Conservation (phyloP, 192 early-diverging fungal genomes). For the Coemansia sp. region DNA sequence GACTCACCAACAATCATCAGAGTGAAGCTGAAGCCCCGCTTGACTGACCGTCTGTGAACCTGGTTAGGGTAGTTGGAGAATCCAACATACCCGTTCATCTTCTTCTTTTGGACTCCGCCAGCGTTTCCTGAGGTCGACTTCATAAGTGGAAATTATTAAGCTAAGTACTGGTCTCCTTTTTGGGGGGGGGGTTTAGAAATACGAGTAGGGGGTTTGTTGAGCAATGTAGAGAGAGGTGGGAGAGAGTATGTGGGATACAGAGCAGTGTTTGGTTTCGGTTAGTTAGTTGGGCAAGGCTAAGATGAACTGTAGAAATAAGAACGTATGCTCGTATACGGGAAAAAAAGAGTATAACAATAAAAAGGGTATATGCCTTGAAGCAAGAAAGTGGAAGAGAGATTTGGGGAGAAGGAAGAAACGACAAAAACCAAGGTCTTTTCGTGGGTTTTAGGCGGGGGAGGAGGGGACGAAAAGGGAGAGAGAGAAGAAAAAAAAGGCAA, state of each 20-base stretch:
- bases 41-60: constrained; percentile 89
- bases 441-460: constrained; percentile 4
- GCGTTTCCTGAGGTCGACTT: constrained; percentile 50
- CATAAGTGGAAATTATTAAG: constrained; percentile 13
- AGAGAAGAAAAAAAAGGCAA: too few species aligned
- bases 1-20: constrained; percentile 96
- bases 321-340: constrained; percentile 15
- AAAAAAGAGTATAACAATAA: constrained; percentile 9
- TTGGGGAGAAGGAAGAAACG: background rate
- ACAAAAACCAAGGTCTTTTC: constrained; percentile 2
- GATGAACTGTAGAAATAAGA: constrained; percentile 2
- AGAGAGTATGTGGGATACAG: background rate
- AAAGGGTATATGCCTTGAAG: constrained; percentile 11
- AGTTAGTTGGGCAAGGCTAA: background rate
- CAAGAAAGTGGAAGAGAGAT: background rate
- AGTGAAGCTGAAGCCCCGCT: constrained; percentile 94
- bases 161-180: background rate
- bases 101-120: constrained; percentile 53
- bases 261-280: too few species aligned
- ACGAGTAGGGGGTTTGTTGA: background rate
- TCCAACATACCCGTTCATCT: constrained; percentile 85
- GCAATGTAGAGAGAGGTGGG: background rate
- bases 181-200: background rate
- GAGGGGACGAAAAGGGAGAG: background rate
- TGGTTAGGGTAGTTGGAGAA: constrained; percentile 96